Conservation (phyloP, 2,329 filamentous ascomycete species). For the Hypoxylon sp. region DNA sequence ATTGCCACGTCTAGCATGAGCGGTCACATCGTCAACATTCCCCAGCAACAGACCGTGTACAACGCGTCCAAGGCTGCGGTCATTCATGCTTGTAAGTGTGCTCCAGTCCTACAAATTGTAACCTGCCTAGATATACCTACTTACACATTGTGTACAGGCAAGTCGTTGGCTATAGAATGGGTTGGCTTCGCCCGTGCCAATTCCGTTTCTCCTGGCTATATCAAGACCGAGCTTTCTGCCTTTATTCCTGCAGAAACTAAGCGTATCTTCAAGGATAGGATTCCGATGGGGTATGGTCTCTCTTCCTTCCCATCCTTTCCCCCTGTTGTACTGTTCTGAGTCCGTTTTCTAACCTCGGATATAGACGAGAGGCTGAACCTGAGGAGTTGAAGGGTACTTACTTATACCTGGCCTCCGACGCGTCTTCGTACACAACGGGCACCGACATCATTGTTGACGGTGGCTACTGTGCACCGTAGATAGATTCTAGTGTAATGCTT, state of each 20-base stretch:
- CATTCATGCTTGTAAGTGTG: conserved; percentile 62
- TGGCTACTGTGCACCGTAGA: conserved; percentile 68
- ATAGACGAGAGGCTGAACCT: conserved; percentile 72
- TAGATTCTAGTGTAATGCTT: neutral
- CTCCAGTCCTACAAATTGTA: neutral
- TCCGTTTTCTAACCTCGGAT: conserved; percentile 4
- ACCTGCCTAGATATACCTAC: neutral
- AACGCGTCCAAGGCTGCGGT: conserved; percentile 76
- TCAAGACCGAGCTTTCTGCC: conserved; percentile 74
- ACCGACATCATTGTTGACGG: conserved; percentile 79
- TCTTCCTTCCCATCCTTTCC: no score
- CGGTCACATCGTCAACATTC: conserved; percentile 79
- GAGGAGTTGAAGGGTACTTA: conserved; percentile 85
- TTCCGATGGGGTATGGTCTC: conserved; percentile 75
- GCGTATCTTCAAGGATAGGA: conserved; percentile 79
- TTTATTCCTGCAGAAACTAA: conserved; percentile 73
- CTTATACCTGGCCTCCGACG: conserved; percentile 82
- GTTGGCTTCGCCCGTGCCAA: conserved; percentile 77
- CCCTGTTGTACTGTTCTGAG: neutral
- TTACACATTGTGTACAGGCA: conserved; percentile 55
- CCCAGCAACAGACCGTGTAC: conserved; percentile 77
- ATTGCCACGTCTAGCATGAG: conserved; percentile 82
- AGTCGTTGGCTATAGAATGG: conserved; percentile 79
- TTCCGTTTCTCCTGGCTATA: conserved; percentile 78
- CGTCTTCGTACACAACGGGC: conserved; percentile 82